Evolutionary conservation across 2,329 filamentous ascomycete genomes (phyloP), one percentile per base, ranked within the genome.

Genomic region (Neurospora sp.): DNA sequence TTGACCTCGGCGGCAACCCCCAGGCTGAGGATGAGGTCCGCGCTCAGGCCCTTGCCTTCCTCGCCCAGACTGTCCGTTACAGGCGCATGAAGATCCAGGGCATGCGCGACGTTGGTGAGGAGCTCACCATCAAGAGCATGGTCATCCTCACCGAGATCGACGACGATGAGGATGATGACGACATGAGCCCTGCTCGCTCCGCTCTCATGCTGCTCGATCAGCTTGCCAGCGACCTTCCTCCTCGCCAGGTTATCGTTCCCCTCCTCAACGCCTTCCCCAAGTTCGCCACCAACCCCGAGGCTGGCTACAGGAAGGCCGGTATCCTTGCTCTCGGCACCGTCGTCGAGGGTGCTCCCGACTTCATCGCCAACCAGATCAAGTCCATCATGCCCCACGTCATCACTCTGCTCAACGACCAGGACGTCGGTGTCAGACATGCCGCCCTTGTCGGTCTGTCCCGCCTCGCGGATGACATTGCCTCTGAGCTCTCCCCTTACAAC

Each of bases 291-390:
- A 90, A 88, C 77, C 81, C 86, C 71, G 87, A 96, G 77, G 87
- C 93, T 41, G 89, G 92, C 75, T 91, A 91, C 82, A 90, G 95
- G 71, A 92, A 95, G 81, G 94, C 95, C 69, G 94, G 92, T 81
- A 96, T 98, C 78, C 86, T 98, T 72, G 91, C 95, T 67, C 87
- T 99, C 5, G 95, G 95, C 71, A 96, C 95, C 84, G 95, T 92
- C 75, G 95, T 97, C 68, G 96, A 98, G 84, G 96, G 96, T 75
- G 95, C 96, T 38, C 96, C 96, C 17, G 96, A 99, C 80, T 99
- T 98, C 81, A 93, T 98, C 77, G 93, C 92, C 73, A 97, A 94
- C 23, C 96, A 99, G 81, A 88, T 98, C 72, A 86, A 91, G 77
- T 87, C 91, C 74, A 91, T 98, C 74, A 88, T 98, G 79, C 96